Base-by-base conservation (phyloP, 2,329 filamentous ascomycete genomes). In the Neurospora crassa region DNA sequence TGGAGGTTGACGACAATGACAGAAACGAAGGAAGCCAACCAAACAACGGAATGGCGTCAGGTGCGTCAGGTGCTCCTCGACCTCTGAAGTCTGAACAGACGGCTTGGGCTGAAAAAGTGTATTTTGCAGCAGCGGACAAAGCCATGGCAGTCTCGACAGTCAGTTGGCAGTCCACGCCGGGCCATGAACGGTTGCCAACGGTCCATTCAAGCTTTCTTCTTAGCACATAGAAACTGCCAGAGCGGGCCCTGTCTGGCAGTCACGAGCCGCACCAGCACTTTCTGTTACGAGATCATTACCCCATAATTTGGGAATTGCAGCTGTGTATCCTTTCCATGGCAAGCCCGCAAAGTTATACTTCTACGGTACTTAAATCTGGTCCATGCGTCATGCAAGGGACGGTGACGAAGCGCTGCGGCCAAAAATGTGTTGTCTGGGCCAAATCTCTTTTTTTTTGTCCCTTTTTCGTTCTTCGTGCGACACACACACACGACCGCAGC, bases 261-360 rank as follows among this genome's bases (percentile, higher is more conserved):
- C 76, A 77, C 76, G 75, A 67, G 76, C 74, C 40, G 40, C 72
- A 42, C 68, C 53, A 67, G 72, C 47, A 69, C 70, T 72, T 72
- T 73, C 70, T 72, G 59, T 77, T 77, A 77, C 76, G 76, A 72
- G 71, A 77, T 75, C 40, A 74, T 75, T 75, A 75, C 72, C 72
- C 72, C 72, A 74, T 75, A 63, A 74, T 70, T 73, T 75, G 71
- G 24, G 24, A 63, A 63, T 18, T 63, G 29, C 3, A 18, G 29
- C 1, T n/a, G 29, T 1, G 53, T 63, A 37, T 29, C 3, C 18
- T 63, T 63, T n/a, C 1, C n/a, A 63, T n/a, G 14, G 14, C 1
- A 11, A 5, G 18, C 3, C 1, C 24, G 18, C 53, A 11, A 1
- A 59, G 3, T 2, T n/a, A 3, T 53, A 59, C 42, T 10, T 10